These are phyloP conservation scores for Aspergillus carlsbadensis DNA, from an alignment of 495 filamentous ascomycete genomes.

Conservation along the genomic window DNA sequence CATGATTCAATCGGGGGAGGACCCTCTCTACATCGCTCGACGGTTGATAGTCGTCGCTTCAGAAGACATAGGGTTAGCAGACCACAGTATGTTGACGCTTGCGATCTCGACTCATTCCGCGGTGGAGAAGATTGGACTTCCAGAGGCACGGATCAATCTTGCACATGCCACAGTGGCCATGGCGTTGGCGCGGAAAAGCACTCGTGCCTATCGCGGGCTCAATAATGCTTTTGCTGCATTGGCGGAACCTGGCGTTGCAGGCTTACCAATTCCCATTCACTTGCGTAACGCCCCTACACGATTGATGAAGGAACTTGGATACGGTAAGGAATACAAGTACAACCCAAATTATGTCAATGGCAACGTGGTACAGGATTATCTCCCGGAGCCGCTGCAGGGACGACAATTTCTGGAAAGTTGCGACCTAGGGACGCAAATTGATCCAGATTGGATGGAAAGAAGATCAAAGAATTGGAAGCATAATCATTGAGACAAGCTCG, in stretches of 20 bases:
- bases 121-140: conserved; percentile 87
- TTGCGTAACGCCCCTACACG: conserved; percentile 87
- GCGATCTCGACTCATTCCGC: conserved; percentile 83
- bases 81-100: conserved; percentile 79
- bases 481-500: too few species aligned
- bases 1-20: conserved; percentile 96
- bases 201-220: conserved; percentile 79
- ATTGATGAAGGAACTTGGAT: conserved; percentile 89
- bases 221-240: conserved; percentile 73
- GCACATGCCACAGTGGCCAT: conserved; percentile 86
- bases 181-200: conserved; percentile 79
- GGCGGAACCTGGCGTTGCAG: conserved; percentile 74
- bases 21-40: conserved; percentile 87
- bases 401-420: conserved; percentile 75
- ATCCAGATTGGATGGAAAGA: conserved; percentile 52
- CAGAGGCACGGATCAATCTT: conserved; percentile 89
- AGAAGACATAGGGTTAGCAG: conserved; percentile 89
- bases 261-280: conserved; percentile 79
- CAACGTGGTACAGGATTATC: conserved; percentile 84
- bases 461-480: background rate
- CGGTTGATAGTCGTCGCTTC: conserved; percentile 89
- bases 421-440: conserved; percentile 76
- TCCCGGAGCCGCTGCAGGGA: conserved; percentile 70
- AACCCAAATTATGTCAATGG: conserved; percentile 86
- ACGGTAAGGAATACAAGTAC: conserved; percentile 93